Evolutionary conservation across 1,284 basidiomycete species (phyloP).

Genomic region (Waitea zeae): DNA sequence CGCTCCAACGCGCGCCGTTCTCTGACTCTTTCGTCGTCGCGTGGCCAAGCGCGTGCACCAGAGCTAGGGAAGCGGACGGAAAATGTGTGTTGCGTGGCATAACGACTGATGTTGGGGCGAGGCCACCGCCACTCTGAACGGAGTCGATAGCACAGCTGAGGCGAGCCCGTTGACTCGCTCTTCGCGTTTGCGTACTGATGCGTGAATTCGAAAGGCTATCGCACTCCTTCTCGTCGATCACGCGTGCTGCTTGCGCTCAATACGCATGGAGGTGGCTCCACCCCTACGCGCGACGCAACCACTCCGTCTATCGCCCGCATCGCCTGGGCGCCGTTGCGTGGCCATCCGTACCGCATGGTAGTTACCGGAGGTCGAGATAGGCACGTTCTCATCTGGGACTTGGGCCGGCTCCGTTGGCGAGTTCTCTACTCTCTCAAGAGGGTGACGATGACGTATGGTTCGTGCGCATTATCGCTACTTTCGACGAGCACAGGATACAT

Average conservation of each 20-base stretch:
- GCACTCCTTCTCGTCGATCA: slow-evolving; percentile 36
- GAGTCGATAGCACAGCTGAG: slow-evolving; percentile 58
- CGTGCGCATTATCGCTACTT: slow-evolving; percentile 63
- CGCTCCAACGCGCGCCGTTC: no score
- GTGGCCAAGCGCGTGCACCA: slow-evolving; percentile 40
- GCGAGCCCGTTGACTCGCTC: no score
- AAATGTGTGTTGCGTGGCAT: slow-evolving; percentile 92
- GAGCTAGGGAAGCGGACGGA: slow-evolving; percentile 66
- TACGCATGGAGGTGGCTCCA: no score
- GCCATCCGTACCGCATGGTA: slow-evolving; percentile 80
- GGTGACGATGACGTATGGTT: slow-evolving; percentile 46
- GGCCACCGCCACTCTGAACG: slow-evolving; percentile 60
- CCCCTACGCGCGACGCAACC: slow-evolving; percentile 17
- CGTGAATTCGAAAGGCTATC: slow-evolving; percentile 28
- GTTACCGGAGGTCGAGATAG: slow-evolving; percentile 81
- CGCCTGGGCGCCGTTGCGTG: slow-evolving; percentile 84
- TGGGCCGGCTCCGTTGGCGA: slow-evolving; percentile 26
- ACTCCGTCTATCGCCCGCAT: slow-evolving; percentile 59
- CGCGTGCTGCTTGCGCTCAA: slow-evolving; percentile 16
- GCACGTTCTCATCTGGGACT: slow-evolving; percentile 75
- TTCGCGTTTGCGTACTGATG: no score
- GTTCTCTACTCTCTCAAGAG: slow-evolving; percentile 17
- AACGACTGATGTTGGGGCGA: slow-evolving; percentile 90
- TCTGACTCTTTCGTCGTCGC: no score
- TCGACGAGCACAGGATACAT: slow-evolving; percentile 63